Conservation (phyloP, 441 rosid species). For the Adansonia madagascariensis region DNA sequence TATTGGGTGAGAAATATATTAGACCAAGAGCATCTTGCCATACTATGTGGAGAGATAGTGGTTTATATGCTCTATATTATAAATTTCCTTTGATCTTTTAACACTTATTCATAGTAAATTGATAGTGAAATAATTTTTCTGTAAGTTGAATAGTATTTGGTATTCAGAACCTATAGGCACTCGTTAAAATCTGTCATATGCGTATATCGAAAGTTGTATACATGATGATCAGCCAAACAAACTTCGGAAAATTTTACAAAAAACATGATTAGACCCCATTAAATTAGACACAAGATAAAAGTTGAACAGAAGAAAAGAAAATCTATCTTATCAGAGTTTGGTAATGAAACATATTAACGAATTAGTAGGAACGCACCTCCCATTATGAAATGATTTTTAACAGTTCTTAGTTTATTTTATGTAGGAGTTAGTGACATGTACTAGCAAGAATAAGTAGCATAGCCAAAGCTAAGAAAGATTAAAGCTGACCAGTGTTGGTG, state of each 20-base stretch:
- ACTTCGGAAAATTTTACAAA: background rate
- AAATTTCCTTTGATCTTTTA: too few relatives aligned
- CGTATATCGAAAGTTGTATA: too few relatives aligned
- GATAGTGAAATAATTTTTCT: too few relatives aligned
- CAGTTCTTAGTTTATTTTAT: conserved; percentile 19
- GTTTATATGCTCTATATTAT: too few relatives aligned
- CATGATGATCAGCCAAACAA: conserved; percentile 1
- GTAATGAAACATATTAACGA: background rate
- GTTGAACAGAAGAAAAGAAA: background rate
- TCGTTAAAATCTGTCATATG: too few relatives aligned
- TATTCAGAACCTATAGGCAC: too few relatives aligned
- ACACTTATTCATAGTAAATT: too few relatives aligned
- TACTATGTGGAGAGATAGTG: background rate
- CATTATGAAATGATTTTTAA: conserved; percentile 22
- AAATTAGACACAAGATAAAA: background rate
- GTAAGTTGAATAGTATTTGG: too few relatives aligned
- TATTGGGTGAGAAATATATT: too few relatives aligned
- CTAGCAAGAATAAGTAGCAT: conserved; percentile 9
- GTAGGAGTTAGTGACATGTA: conserved; percentile 22
- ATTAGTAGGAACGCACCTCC: conserved; percentile 14
- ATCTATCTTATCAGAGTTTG: too few relatives aligned
- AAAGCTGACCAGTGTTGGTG: conserved; percentile 55
- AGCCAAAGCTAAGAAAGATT: conserved; percentile 20
- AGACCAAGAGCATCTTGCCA: background rate
- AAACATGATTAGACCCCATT: background rate